Evolutionary conservation across 257 asterid species (phyloP), one percentile per base, ranked within the genome.

Genomic region (Voacanga thouarsii): DNA sequence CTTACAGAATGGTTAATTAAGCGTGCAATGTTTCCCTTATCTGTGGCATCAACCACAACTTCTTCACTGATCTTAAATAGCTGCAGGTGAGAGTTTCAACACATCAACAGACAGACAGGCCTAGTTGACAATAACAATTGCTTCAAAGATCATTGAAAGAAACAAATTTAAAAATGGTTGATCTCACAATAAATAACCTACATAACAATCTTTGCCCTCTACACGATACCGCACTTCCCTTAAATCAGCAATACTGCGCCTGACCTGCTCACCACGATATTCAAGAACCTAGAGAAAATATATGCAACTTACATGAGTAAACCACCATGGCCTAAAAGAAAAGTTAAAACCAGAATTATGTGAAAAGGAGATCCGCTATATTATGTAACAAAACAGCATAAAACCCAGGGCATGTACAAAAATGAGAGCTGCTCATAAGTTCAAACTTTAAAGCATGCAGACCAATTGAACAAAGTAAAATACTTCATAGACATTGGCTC

Each of bases 211-310:
- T 89, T 96, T 96, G 82, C 99, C 96, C 83, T 85, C 87, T 47
- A 87, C 72, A 37, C 90, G 94, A 81, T 96, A 96, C 75, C 86
- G 94, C 76, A 94, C 93, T 85, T 96, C 99, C 86, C 99, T 90
- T 61, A 93, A 87, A 87, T 96, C 99, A 47, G 99, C 98, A 83
- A 96, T 84, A 80, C 97, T 89, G 80, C 98, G 88, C 82, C 99
- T 89, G 75, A 96, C 98, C 84, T 90, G 97, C 87, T 96, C 99
- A 45, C 99, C 98, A 70, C 99, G 99, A 83, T 96, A 96, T 84
- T 96, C 99, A 61, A 96, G 92, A 83, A 96, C 97, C 99, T 96
- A 85, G 80, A 76, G 71, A 79, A 59, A 85, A 78, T 59, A 85
- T 19, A 14, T 6, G 51, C 43, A 56, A 56, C 30, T 26, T 18